Evolutionary conservation across 495 filamentous ascomycete genomes (phyloP), one percentile per base, ranked within the genome.

Genomic region (Aspergillus saccharolyticus): DNA sequence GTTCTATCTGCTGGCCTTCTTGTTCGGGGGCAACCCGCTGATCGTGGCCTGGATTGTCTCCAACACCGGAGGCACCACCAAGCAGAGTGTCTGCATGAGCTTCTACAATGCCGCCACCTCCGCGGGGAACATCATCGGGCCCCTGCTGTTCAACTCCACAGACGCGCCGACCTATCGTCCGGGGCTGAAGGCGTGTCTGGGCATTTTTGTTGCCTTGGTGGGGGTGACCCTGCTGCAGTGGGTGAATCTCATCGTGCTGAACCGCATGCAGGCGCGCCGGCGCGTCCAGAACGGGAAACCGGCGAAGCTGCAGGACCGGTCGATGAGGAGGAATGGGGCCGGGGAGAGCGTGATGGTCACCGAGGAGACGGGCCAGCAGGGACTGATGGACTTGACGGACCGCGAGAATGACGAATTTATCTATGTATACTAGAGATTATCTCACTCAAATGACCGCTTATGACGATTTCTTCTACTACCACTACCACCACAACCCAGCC

Each of bases 1-100:
- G 0, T 88, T 85, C 60, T 88, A 87, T 57, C 68, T 86, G 1
- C 76, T 86, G 0, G 77, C 82, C 0, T 84, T 86, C 65, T 66
- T 87, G 16, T 85, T 78, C 62, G 78, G 75, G 14, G 76, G 76
- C 0, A 80, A 80, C 53, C 78, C 77, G 17, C 59, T 81, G 19
- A 71, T 79, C 43, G 74, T 81, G 9, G 69, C 72, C 0, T 81
- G 78, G 78, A 78, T 81, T 50, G 72, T 79, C 16, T 75, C 72
- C 0, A 81, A 81, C 53, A 79, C 74, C 7, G 78, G 70, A 4
- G 78, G 78, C 14, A 74, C 65, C 14, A 80, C 78, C 24, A 81
- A 80, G 66, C 83, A 82, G 57, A 78, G 80, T 0, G 68, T 76
- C 22, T 72, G 80, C 30, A 81, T 83, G 75, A 78, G 70, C 58